These are phyloP conservation scores for Monosporozyma unispora DNA, from an alignment of 805 yeast species.

Conservation along the genomic window DNA sequence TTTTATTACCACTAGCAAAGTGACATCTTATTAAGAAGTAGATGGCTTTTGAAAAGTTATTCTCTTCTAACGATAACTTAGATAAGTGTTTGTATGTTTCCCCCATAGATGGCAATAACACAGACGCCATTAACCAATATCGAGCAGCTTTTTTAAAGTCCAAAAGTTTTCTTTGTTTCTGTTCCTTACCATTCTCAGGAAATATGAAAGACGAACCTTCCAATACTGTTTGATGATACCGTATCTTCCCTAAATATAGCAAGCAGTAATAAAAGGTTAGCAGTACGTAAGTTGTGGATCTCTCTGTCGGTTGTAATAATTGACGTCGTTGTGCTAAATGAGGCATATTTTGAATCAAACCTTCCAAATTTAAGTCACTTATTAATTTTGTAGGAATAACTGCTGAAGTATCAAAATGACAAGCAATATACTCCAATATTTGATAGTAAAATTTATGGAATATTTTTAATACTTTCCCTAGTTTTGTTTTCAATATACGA, in stretches of 20 bases:
- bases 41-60: neutral
- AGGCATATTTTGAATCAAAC: neutral
- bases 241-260: slow-evolving; percentile 47
- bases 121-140: slow-evolving; percentile 5
- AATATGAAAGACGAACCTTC: slow-evolving; percentile 32
- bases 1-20: slow-evolving; percentile 1
- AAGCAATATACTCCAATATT: slow-evolving; percentile 26
- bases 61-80: neutral
- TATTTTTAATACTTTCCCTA: slow-evolving; percentile 41
- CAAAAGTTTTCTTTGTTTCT: too few relatives aligned
- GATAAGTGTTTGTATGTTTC: slow-evolving; percentile 5
- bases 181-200: neutral
- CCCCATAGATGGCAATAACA: slow-evolving; percentile 7
- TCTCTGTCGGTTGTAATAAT: slow-evolving; percentile 7
- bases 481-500: slow-evolving; percentile 44
- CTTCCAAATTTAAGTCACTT: slow-evolving; percentile 8
- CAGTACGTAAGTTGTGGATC: slow-evolving; percentile 6
- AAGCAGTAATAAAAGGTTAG: slow-evolving; percentile 15
- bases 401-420: slow-evolving; percentile 8
- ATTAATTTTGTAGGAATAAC: slow-evolving; percentile 7
- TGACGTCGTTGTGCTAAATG: neutral
- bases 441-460: slow-evolving; percentile 41
- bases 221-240: slow-evolving; percentile 44
- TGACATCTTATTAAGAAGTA: slow-evolving; percentile 5
- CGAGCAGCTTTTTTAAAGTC: slow-evolving; percentile 4